Evolutionary conservation across 2,329 filamentous ascomycete genomes (phyloP), one percentile per base, ranked within the genome.

Genomic region (Claviceps digitariae): DNA sequence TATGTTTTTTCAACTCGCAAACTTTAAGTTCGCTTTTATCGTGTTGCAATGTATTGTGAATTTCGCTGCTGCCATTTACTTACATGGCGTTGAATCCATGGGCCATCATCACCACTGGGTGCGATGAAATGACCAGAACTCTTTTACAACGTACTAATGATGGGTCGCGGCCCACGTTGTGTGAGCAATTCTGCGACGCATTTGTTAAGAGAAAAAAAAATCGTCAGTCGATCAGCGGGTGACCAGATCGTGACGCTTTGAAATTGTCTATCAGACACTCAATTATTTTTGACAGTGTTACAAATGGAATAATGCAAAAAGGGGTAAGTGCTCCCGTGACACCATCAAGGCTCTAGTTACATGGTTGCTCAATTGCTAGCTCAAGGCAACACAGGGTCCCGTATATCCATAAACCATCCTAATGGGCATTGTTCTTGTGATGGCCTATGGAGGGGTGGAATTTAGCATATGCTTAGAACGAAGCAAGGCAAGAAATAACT

Each of bases 381-480:
- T 36, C 40, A 44, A 43, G 25, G 13, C 31, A 48, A 21, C 13
- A 36, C 34, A 38, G 36, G 36, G 23, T 36, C 12, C 54, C 17
- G 9, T 20, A 23, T 31, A n/a, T 41, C 13, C 29, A 51, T 52
- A 52, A 52, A 50, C 56, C 55, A 54, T 45, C 68, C 77, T 94
- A 98, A 80, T 98, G 93, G 65, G 89, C 87, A 74, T 98, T 94
- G 86, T 98, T 97, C 87, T 98, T 98, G 87, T 97, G 91, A 83
- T 98, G 91, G 66, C 93, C 93, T 98, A 63, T 52, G 52, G 43
- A 9, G 25, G n/a, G 36, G 50, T 13, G 23, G 8, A 31, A 31
- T 15, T n/a, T 34, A 48, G 38, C 48, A 52, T 38, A 47, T 48
- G 12, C 23, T 36, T 40, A 15, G 23, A 48, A 57, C 47, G 56